phyloP scores from a whole-genome alignment of 2,329 filamentous ascomycete species.

The Cyanodermella asteris region DNA sequence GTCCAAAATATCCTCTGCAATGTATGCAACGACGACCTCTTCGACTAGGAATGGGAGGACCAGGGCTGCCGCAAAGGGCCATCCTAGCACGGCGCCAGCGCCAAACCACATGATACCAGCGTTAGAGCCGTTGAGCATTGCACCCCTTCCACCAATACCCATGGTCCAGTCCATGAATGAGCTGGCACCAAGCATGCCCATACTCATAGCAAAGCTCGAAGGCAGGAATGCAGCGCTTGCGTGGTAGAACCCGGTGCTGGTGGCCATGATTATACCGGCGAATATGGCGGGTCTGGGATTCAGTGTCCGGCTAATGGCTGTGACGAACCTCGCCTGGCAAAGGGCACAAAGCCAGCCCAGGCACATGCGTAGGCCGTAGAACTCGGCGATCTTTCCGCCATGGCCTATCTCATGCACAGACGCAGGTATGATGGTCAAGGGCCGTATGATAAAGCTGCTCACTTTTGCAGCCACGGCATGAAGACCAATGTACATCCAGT shows the following conservation, averaged over 20 bases:
- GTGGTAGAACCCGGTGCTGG: conserved; percentile 84
- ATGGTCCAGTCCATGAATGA: conserved; percentile 75
- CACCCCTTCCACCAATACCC: too few relatives aligned
- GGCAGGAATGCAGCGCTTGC: conserved; percentile 71
- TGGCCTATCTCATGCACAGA: conserved; percentile 9
- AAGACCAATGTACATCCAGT: conserved; percentile 72
- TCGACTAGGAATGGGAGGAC: conserved; percentile 62
- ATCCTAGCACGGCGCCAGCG: conserved; percentile 64
- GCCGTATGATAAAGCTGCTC: conserved; percentile 31
- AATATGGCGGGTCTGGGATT: conserved; percentile 69
- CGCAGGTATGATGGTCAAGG: too few relatives aligned
- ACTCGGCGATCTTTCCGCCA: too few relatives aligned
- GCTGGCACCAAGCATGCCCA: conserved; percentile 61
- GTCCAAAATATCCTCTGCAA: conserved; percentile 36
- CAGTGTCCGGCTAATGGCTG: conserved; percentile 51
- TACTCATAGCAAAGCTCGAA: conserved; percentile 94
- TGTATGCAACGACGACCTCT: conserved; percentile 36
- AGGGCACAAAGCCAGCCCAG: conserved; percentile 58
- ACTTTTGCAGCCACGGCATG: conserved; percentile 54
- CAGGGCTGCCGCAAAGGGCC: conserved; percentile 80
- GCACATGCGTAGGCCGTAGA: conserved; percentile 63
- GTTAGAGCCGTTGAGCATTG: conserved; percentile 57
- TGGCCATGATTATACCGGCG: conserved; percentile 55
- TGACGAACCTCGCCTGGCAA: conserved; percentile 64
- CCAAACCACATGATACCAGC: conserved; percentile 82